Percentiles rank a stretch among this genome's conserved stretches.
These are phyloP conservation scores for Chytriomyces hyalinus DNA, from an alignment of 192 early-diverging fungal species.

Conservation along the genomic window DNA sequence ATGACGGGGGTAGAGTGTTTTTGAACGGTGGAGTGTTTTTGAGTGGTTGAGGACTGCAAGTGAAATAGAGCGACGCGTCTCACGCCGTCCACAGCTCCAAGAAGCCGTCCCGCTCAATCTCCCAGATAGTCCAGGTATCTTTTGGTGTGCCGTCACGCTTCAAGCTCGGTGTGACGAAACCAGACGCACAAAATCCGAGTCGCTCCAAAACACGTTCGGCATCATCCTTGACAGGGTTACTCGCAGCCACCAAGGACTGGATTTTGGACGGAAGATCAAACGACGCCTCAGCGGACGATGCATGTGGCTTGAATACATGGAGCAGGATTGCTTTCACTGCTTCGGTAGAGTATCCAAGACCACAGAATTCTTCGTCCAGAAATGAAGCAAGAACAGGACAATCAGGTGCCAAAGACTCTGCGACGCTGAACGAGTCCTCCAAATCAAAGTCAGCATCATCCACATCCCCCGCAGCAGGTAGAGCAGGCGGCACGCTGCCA, in stretches of 20 bases:
- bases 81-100: background rate
- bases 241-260: background rate
- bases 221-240: background rate
- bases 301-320: background rate
- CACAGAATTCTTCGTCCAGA: too few relatives aligned
- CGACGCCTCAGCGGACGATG: too few relatives aligned
- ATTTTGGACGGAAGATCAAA: background rate
- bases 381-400: too few relatives aligned
- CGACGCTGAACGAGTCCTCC: background rate
- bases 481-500: too few relatives aligned
- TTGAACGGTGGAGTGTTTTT: too few relatives aligned
- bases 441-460: background rate
- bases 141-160: background rate
- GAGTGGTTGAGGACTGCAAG: too few relatives aligned
- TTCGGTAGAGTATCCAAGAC: conserved; percentile 1
- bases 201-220: background rate
- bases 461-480: too few relatives aligned
- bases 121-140: conserved; percentile 7
- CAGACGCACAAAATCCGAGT: background rate
- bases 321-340: conserved; percentile 1
- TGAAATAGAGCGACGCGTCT: too few relatives aligned
- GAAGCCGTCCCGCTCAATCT: conserved; percentile 12
- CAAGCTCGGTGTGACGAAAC: background rate
- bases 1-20: too few relatives aligned
- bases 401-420: too few relatives aligned